Conservation (phyloP, 345 rosid genomes). For the Eucalyptus pauciflora region DNA sequence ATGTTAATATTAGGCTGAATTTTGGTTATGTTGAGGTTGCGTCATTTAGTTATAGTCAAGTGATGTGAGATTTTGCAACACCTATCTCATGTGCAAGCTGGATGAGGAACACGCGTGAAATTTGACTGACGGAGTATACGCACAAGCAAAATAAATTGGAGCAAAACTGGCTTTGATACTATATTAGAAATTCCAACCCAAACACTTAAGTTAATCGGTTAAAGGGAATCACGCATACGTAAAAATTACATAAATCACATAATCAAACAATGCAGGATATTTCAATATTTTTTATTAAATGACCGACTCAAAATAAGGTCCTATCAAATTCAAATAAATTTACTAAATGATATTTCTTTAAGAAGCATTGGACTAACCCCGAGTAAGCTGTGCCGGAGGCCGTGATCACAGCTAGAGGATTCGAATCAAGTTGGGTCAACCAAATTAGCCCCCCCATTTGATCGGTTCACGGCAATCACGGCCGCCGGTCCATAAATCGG, state of each 20-base stretch:
- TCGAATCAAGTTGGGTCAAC: conserved; percentile 17
- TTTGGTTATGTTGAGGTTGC: no score
- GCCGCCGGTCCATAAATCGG: conserved; percentile 26
- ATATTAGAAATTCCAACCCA: neutral
- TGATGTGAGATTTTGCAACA: no score
- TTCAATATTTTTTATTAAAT: no score
- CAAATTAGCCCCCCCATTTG: conserved; percentile 21
- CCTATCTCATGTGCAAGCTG: no score
- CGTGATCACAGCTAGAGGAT: conserved; percentile 15
- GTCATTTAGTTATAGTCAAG: no score
- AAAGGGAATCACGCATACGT: neutral
- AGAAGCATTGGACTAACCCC: conserved; percentile 8
- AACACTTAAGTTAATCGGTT: no score
- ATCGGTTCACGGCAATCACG: conserved; percentile 18
- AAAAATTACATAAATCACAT: neutral
- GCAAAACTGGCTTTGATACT: no score
- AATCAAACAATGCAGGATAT: neutral
- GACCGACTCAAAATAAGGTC: rapidly evolving
- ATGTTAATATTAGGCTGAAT: no score
- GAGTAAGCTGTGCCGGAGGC: conserved; percentile 21
- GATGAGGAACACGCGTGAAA: no score
- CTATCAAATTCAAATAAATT: neutral
- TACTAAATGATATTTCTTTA: neutral
- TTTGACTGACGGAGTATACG: no score
- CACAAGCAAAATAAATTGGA: no score